Percentiles rank a stretch among this genome's conserved stretches.
phyloP scores from a whole-genome alignment of 352 stramenopile species.

The Pythium rhizo-oryzae region DNA sequence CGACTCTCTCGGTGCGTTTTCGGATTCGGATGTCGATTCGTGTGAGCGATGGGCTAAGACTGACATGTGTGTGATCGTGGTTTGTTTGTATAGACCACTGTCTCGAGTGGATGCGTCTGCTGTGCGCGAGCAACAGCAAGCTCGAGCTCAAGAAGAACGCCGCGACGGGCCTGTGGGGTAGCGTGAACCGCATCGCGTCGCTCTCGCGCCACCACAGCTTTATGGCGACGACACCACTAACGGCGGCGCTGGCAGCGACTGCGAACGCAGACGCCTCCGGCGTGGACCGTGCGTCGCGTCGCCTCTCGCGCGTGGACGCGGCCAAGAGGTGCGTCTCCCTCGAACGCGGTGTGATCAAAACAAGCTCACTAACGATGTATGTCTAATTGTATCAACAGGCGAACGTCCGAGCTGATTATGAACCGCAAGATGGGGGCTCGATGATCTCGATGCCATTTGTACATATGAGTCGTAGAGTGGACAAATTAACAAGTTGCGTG shows the following conservation, averaged over 20 bases:
- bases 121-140: slow-evolving; percentile 86
- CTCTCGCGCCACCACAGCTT: slow-evolving; percentile 87
- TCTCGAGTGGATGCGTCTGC: slow-evolving; percentile 86
- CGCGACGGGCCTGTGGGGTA: slow-evolving; percentile 81
- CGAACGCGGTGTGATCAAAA: background rate
- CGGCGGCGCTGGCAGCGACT: slow-evolving; percentile 25
- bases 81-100: slow-evolving; percentile 62
- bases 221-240: slow-evolving; percentile 58
- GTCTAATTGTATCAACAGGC: slow-evolving; percentile 33
- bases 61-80: background rate
- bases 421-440: slow-evolving; percentile 65
- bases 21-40: background rate
- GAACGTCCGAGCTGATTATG: slow-evolving; percentile 87
- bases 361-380: background rate
- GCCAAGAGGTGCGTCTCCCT: slow-evolving; percentile 64
- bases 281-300: slow-evolving; percentile 36
- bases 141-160: slow-evolving; percentile 90
- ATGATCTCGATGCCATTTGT: slow-evolving; percentile 8
- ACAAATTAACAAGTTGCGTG: slow-evolving; percentile 10
- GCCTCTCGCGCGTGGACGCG: slow-evolving; percentile 75
- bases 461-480: slow-evolving; percentile 23
- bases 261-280: slow-evolving; percentile 36
- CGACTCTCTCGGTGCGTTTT: slow-evolving; percentile 68
- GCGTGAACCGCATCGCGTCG: slow-evolving; percentile 84
- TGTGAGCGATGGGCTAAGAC: background rate